phyloP scores from a whole-genome alignment of 441 rosid genomes.

The Populus hybrid region DNA sequence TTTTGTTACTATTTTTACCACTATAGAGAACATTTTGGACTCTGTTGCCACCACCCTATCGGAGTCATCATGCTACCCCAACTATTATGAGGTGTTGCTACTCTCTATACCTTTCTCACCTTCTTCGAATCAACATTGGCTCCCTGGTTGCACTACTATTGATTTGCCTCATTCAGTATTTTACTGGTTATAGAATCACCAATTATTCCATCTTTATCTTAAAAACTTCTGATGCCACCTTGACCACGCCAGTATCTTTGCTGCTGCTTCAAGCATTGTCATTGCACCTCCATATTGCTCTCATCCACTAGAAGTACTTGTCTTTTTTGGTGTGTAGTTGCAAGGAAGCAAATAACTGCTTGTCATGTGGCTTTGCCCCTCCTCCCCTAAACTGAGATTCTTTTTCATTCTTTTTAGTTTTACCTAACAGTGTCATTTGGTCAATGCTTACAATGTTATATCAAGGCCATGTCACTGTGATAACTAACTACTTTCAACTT shows the following conservation, averaged over 20 bases:
- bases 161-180: background rate
- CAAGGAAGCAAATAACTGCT: background rate
- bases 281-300: background rate
- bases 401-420: background rate
- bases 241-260: background rate
- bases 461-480: conserved; percentile 10
- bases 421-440: background rate
- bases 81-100: background rate
- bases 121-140: background rate
- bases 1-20: background rate
- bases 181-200: background rate
- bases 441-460: background rate
- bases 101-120: background rate
- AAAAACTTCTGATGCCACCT: background rate
- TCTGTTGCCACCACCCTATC: background rate
- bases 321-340: background rate
- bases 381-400: background rate
- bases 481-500: conserved; percentile 21
- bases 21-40: background rate
- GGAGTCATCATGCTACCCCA: background rate
- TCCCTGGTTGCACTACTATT: background rate
- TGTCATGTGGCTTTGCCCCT: background rate
- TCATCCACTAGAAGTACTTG: background rate
- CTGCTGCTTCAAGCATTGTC: background rate
- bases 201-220: background rate